Evolutionary conservation across 768 basidiomycete genomes (phyloP).

Genomic region (Tricholoma flavovirens): DNA sequence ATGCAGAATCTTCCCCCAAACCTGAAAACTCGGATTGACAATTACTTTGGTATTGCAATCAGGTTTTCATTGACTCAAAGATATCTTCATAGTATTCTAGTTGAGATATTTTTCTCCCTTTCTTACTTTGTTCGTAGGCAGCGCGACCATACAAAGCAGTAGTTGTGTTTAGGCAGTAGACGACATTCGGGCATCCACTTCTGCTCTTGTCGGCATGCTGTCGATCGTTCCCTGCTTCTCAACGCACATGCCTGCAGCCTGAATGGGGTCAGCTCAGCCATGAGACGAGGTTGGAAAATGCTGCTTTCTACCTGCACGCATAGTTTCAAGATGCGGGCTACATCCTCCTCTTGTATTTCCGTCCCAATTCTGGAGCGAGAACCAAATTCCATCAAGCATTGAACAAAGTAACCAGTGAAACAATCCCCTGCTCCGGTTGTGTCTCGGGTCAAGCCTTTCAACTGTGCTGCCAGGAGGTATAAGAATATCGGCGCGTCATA

Average conservation of each 20-base stretch:
- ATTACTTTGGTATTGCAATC: neutral
- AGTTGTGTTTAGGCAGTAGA: neutral
- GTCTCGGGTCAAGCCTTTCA: slow-evolving; percentile 37
- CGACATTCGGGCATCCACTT: slow-evolving; percentile 32
- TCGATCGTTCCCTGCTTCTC: slow-evolving; percentile 53
- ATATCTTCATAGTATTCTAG: neutral
- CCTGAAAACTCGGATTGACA: slow-evolving; percentile 2
- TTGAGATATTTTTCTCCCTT: too few relatives aligned
- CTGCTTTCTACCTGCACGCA: slow-evolving; percentile 33
- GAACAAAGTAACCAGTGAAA: slow-evolving; percentile 56
- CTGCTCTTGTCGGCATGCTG: slow-evolving; percentile 40
- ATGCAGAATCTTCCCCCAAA: slow-evolving; percentile 3
- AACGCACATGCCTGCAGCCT: slow-evolving; percentile 62
- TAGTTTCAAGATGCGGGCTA: slow-evolving; percentile 29
- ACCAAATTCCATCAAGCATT: slow-evolving; percentile 44
- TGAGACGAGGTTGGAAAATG: neutral
- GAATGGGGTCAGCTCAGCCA: slow-evolving; percentile 1
- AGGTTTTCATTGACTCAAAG: slow-evolving; percentile 2
- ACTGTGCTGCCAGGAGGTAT: slow-evolving; percentile 41
- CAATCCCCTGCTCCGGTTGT: slow-evolving; percentile 65
- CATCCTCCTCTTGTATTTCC: slow-evolving; percentile 26
- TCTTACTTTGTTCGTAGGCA: too few relatives aligned
- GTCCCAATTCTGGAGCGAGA: slow-evolving; percentile 17
- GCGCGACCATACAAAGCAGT: too few relatives aligned
- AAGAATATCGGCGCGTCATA: slow-evolving; percentile 21